Evolutionary conservation across 139 green algal species (phyloP).

Genomic region (Chlamydomonas schloesseri): DNA sequence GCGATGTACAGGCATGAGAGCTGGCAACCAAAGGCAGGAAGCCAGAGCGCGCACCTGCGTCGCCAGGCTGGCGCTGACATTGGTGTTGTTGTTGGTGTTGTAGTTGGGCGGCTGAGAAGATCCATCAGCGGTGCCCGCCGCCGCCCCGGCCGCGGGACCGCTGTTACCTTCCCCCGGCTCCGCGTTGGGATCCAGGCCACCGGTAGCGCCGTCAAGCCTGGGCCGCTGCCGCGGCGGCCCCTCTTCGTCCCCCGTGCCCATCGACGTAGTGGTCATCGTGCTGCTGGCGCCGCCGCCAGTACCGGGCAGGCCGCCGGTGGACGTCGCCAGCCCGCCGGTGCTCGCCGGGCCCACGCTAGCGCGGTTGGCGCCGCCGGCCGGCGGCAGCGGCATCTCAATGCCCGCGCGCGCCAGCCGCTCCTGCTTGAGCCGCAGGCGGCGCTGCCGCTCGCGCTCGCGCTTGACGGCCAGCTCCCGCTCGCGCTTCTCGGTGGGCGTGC

Average conservation of each 20-base stretch:
- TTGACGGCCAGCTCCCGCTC: constrained; percentile 38
- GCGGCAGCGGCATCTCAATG: background rate
- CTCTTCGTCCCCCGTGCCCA: no score
- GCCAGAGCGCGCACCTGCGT: no score
- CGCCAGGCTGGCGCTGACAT: no score
- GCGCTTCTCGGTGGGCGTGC: constrained; percentile 33
- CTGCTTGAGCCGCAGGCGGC: constrained; percentile 38
- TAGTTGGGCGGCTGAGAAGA: background rate
- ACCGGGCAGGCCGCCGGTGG: background rate
- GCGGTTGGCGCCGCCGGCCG: background rate
- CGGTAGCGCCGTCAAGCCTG: no score
- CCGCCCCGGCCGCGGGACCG: no score
- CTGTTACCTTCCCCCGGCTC: background rate
- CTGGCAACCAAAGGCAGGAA: no score
- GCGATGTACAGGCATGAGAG: no score
- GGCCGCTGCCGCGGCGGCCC: no score
- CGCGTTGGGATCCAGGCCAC: background rate
- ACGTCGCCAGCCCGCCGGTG: no score
- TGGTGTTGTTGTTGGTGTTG: background rate
- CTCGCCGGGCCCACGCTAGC: no score
- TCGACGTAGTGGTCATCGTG: no score
- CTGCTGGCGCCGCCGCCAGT: no score
- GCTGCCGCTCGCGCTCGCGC: constrained; percentile 31
- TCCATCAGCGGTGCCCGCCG: background rate
- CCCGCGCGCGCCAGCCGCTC: constrained; percentile 20